phyloP scores from a whole-genome alignment of 495 filamentous ascomycete genomes.

The Staphylotrichum tortipilum region DNA sequence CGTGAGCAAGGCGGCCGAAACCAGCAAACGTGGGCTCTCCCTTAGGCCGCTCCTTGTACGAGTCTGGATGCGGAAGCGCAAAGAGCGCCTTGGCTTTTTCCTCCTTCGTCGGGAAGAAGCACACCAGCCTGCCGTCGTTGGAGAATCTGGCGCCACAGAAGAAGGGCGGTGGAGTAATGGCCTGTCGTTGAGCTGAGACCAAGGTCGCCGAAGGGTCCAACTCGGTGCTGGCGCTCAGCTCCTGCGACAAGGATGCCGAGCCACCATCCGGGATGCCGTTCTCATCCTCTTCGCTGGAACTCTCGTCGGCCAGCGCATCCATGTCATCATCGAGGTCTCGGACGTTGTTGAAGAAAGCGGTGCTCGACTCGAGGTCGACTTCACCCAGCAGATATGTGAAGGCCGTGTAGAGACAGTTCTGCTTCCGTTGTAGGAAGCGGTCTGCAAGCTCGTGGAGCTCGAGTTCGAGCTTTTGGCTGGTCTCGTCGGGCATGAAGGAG shows the following conservation, averaged over 20 bases:
- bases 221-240: slow-evolving; percentile 43
- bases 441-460: slow-evolving; percentile 65
- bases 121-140: slow-evolving; percentile 67
- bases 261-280: slow-evolving; percentile 45
- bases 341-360: slow-evolving; percentile 57
- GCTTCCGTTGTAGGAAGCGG: slow-evolving; percentile 55
- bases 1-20: slow-evolving; percentile 66
- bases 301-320: slow-evolving; percentile 49
- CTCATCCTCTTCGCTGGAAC: slow-evolving; percentile 84
- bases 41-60: slow-evolving; percentile 52
- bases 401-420: slow-evolving; percentile 74
- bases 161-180: slow-evolving; percentile 67
- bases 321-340: slow-evolving; percentile 55
- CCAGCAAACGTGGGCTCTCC: slow-evolving; percentile 71
- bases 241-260: slow-evolving; percentile 48
- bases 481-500: slow-evolving; percentile 63
- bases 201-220: slow-evolving; percentile 38
- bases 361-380: slow-evolving; percentile 64
- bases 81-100: slow-evolving; percentile 59
- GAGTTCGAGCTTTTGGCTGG: slow-evolving; percentile 50
- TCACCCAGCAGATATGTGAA: slow-evolving; percentile 81
- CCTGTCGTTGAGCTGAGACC: slow-evolving; percentile 56
- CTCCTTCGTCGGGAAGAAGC: slow-evolving; percentile 79
- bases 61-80: slow-evolving; percentile 48
- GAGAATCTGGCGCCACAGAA: slow-evolving; percentile 71